Conservation (phyloP, 495 filamentous ascomycete species). For the Bacidia gigantensis region DNA sequence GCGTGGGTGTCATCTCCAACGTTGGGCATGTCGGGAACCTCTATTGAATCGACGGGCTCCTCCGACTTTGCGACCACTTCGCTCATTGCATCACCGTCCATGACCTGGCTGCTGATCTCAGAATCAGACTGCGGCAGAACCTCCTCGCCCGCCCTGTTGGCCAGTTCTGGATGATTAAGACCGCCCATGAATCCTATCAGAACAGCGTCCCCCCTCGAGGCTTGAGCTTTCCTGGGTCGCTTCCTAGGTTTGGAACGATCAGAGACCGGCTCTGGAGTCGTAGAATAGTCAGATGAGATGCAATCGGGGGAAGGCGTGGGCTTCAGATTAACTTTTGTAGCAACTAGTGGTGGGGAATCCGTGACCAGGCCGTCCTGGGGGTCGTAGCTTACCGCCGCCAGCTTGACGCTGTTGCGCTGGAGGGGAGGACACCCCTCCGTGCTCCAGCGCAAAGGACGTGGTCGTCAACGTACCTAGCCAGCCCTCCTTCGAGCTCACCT, state of each 20-base stretch:
- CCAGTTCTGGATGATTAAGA: conserved; percentile 33
- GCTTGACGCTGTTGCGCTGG: conserved; percentile 16
- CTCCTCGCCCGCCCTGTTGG: conserved; percentile 20
- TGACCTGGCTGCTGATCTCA: conserved; percentile 9
- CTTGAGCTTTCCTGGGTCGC: conserved; percentile 26
- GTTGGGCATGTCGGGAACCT: conserved; percentile 1
- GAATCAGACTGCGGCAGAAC: conserved; percentile 15
- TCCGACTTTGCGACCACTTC: background rate
- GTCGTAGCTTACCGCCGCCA: conserved; percentile 29
- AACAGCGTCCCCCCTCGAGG: conserved; percentile 31
- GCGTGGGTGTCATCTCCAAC: background rate
- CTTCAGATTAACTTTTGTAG: conserved; percentile 18
- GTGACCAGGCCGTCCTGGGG: conserved; percentile 28
- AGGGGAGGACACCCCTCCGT: conserved; percentile 14
- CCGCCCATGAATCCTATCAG: conserved; percentile 33
- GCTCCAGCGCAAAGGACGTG: conserved; percentile 3
- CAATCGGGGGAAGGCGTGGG: conserved; percentile 21
- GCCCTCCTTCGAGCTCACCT: background rate
- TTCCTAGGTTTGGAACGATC: conserved; percentile 19
- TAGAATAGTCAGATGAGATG: conserved; percentile 12
- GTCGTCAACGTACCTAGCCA: background rate
- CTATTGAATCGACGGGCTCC: conserved; percentile 4
- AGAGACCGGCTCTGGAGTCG: conserved; percentile 14
- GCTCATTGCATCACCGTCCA: conserved; percentile 3
- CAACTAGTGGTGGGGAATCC: conserved; percentile 20